Conservation (phyloP, 1,284 basidiomycete species). For the Tranzscheliella williamsii region DNA sequence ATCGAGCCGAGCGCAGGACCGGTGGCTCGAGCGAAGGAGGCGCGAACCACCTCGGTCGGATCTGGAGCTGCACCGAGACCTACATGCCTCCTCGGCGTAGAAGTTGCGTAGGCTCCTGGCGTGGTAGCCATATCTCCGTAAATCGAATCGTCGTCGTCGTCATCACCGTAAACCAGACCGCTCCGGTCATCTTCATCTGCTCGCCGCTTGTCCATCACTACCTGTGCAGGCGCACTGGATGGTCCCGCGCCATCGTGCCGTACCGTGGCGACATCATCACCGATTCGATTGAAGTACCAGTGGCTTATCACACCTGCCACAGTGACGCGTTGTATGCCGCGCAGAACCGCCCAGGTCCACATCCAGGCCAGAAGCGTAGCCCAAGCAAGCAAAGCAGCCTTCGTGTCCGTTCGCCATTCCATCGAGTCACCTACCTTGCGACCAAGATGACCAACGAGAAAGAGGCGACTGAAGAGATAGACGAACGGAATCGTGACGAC, state of each 20-base stretch:
- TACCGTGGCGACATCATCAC: conserved; percentile 7
- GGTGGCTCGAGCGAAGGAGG: conserved; percentile 76
- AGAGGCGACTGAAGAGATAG: conserved; percentile 74
- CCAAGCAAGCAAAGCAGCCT: conserved; percentile 80
- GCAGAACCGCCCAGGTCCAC: conserved; percentile 86
- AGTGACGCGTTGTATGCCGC: conserved; percentile 77
- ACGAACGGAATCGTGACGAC: conserved; percentile 80
- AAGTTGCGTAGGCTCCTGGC: conserved; percentile 17
- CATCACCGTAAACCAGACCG: conserved; percentile 3
- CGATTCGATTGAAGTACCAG: conserved; percentile 77
- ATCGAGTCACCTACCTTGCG: conserved; percentile 37
- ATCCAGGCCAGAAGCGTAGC: conserved; percentile 75
- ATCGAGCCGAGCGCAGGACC: conserved; percentile 80
- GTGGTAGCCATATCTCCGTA: conserved; percentile 16
- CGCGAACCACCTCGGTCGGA: conserved; percentile 70
- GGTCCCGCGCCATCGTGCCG: not conserved
- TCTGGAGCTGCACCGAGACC: conserved; percentile 16
- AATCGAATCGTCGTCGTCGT: conserved; percentile 31
- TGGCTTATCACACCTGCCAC: conserved; percentile 82
- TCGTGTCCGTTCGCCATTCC: conserved; percentile 76
- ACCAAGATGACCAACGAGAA: conserved; percentile 62
- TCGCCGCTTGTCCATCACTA: conserved; percentile 20
- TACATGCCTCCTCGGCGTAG: not conserved
- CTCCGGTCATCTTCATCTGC: conserved; percentile 23
- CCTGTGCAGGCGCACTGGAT: not conserved